These are phyloP conservation scores for Limonium bicolor DNA, from an alignment of 148 eudicot genomes.

Conservation along the genomic window DNA sequence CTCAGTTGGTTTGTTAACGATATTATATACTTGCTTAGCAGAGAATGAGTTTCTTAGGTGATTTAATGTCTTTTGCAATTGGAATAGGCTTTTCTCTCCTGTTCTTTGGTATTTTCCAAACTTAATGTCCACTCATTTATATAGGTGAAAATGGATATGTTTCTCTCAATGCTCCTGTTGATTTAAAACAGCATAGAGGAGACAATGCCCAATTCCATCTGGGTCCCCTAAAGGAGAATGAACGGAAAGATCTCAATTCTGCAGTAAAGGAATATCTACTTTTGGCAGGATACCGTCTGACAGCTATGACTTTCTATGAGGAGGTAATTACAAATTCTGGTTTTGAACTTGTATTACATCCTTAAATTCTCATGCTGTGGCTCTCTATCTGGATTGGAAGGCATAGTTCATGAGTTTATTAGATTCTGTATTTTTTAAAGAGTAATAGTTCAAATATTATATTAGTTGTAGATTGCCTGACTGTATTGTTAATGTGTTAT, in stretches of 20 bases:
- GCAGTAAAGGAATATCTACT: conserved; percentile 90
- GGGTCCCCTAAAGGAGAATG: conserved; percentile 76
- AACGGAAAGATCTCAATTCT: conserved; percentile 77
- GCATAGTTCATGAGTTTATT: no score
- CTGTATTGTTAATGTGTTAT: no score
- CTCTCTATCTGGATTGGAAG: no score
- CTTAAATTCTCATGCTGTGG: not conserved
- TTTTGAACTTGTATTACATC: no score
- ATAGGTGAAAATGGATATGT: conserved; percentile 32
- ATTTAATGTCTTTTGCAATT: not conserved
- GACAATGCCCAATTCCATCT: conserved; percentile 40
- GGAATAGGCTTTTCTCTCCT: not conserved
- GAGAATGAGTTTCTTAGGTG: not conserved
- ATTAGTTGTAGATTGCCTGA: no score
- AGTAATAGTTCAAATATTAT: no score
- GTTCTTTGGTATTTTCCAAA: not conserved
- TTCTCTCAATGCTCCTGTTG: conserved; percentile 19
- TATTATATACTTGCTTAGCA: not conserved
- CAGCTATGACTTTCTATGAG: conserved; percentile 97
- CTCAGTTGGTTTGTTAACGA: not conserved
- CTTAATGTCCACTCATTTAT: not conserved
- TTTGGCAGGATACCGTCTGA: conserved; percentile 87
- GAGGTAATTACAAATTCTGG: conserved; percentile 84
- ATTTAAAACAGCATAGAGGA: conserved; percentile 36
- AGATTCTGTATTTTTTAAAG: no score